Conservation (phyloP, 768 basidiomycete species). For the Lactifluus piperatus region DNA sequence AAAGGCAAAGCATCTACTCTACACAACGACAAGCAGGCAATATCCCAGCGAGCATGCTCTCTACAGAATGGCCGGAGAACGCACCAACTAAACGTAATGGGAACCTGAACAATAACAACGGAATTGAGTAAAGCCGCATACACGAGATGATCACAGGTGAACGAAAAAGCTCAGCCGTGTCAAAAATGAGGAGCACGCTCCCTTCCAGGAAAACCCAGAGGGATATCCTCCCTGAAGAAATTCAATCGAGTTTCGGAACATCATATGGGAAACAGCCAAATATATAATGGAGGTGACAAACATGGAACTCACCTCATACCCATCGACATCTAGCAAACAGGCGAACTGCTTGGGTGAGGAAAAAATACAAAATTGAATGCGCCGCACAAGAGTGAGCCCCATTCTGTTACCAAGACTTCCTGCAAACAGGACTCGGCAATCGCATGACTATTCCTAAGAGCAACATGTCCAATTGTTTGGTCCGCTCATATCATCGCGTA, state of each 20-base stretch:
- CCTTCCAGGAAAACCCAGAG: constrained; percentile 25
- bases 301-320: constrained; percentile 4
- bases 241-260: constrained; percentile 56
- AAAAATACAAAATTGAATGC: constrained; percentile 38
- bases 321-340: constrained; percentile 2
- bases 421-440: constrained; percentile 41
- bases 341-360: constrained; percentile 30
- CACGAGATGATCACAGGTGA: neutral
- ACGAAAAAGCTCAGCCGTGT: constrained; percentile 38
- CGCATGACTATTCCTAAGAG: constrained; percentile 90
- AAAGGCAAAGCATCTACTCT: neutral
- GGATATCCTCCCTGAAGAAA: constrained; percentile 90
- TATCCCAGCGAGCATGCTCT: neutral
- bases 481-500: constrained; percentile 73
- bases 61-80: neutral
- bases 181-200: constrained; percentile 64
- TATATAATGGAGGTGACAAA: neutral
- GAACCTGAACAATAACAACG: neutral
- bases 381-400: constrained; percentile 85
- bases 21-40: too few relatives aligned
- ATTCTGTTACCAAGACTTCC: constrained; percentile 61
- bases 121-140: neutral
- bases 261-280: constrained; percentile 35
- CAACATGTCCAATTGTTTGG: constrained; percentile 45
- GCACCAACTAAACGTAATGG: neutral